phyloP scores from a whole-genome alignment of 2,329 filamentous ascomycete genomes.

The Talaromyces rugulosus region DNA sequence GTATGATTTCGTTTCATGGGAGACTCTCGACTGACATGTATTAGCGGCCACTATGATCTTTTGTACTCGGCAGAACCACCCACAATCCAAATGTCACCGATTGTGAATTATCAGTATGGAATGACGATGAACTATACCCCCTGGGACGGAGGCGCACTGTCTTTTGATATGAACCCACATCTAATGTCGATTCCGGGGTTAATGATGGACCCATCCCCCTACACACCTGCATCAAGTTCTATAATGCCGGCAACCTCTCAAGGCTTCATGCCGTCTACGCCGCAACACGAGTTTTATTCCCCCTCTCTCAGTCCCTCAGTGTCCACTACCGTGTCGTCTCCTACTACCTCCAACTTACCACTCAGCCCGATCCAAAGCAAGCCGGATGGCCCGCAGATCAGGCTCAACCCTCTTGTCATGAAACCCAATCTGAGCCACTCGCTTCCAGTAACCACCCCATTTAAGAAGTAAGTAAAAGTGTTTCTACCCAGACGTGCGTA shows the following conservation, averaged over 20 bases:
- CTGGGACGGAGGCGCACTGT: slow-evolving; percentile 34
- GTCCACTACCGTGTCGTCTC: slow-evolving; percentile 23
- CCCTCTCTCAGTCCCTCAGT: slow-evolving; percentile 12
- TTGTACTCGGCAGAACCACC: slow-evolving; percentile 64
- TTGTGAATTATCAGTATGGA: slow-evolving; percentile 39
- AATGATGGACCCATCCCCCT: slow-evolving; percentile 31
- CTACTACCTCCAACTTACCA: slow-evolving; percentile 22
- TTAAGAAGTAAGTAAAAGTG: slow-evolving; percentile 35
- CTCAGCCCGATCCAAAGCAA: slow-evolving; percentile 31
- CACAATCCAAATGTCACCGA: slow-evolving; percentile 32
- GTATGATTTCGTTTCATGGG: slow-evolving; percentile 21
- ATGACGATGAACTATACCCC: slow-evolving; percentile 35
- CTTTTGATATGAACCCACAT: slow-evolving; percentile 37
- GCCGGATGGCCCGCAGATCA: slow-evolving; percentile 36
- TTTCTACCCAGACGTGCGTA: neutral
- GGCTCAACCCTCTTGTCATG: slow-evolving; percentile 40
- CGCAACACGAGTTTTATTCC: slow-evolving; percentile 31
- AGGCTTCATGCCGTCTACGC: slow-evolving; percentile 20
- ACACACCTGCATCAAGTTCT: slow-evolving; percentile 24
- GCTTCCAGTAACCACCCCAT: slow-evolving; percentile 37
- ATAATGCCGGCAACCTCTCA: slow-evolving; percentile 29
- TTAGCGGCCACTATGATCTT: slow-evolving; percentile 84
- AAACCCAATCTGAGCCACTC: slow-evolving; percentile 37
- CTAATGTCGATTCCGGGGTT: slow-evolving; percentile 39
- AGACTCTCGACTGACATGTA: slow-evolving; percentile 17